Evolutionary conservation across 2,329 filamentous ascomycete species (phyloP).

Genomic region (Juglanconis oblonga): DNA sequence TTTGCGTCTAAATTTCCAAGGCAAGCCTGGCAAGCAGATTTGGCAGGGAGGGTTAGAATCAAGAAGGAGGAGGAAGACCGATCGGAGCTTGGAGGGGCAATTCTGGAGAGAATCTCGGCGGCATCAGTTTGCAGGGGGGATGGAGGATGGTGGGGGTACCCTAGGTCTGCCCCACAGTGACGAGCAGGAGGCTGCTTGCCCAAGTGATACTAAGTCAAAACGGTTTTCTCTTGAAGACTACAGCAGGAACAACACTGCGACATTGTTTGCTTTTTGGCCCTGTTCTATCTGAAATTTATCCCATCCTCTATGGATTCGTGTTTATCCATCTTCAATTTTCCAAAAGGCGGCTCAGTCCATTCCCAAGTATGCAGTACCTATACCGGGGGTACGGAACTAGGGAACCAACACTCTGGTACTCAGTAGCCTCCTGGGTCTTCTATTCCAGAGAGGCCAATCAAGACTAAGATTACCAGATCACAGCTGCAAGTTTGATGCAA

Average conservation of each 20-base stretch:
- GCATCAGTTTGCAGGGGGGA: background rate
- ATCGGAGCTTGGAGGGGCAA: constrained; percentile 12
- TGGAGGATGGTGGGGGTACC: background rate
- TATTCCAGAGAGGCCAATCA: background rate
- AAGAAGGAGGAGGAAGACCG: background rate
- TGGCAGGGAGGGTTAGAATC: background rate
- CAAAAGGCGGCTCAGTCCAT: background rate
- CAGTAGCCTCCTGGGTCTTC: background rate
- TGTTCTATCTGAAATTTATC: too few relatives aligned
- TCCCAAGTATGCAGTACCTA: background rate
- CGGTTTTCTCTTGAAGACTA: too few relatives aligned
- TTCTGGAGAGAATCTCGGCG: background rate
- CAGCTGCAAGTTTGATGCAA: constrained; percentile 10
- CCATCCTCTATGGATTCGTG: too few relatives aligned
- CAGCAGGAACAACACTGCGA: too few relatives aligned
- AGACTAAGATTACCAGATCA: background rate
- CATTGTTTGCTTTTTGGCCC: too few relatives aligned
- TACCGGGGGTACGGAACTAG: too few relatives aligned
- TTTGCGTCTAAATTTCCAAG: constrained; percentile 5
- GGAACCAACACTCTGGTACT: background rate
- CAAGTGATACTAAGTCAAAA: too few relatives aligned
- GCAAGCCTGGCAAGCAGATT: background rate
- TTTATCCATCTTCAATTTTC: too few relatives aligned
- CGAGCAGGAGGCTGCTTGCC: background rate
- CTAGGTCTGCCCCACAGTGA: background rate